phyloP scores from a whole-genome alignment of 106 monocot species.

The Dendrobium chrysotoxum region DNA sequence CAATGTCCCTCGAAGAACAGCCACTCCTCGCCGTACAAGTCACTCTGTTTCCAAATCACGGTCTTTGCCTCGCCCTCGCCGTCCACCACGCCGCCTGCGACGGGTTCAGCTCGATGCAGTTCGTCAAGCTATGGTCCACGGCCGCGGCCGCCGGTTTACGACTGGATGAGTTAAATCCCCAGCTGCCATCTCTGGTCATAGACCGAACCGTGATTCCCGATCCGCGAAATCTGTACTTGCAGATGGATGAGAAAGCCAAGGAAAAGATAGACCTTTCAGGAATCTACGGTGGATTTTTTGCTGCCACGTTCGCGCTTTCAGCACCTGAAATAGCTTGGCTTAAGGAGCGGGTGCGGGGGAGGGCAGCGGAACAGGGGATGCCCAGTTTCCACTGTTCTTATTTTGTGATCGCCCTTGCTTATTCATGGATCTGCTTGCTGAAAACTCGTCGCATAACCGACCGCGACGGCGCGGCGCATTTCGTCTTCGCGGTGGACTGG shows the following conservation, averaged over 20 bases:
- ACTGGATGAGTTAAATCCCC: neutral
- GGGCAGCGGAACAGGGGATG: neutral
- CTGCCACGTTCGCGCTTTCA: slow-evolving; percentile 15
- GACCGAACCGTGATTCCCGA: slow-evolving; percentile 1
- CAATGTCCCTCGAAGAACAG: neutral
- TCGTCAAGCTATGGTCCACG: slow-evolving; percentile 3
- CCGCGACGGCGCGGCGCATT: neutral
- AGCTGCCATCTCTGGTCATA: neutral
- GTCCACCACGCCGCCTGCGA: slow-evolving; percentile 11
- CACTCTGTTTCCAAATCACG: neutral
- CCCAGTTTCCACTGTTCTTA: slow-evolving; percentile 21
- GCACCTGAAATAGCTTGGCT: slow-evolving; percentile 5
- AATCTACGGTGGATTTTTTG: neutral
- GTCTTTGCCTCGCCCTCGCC: neutral
- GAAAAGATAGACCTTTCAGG: neutral
- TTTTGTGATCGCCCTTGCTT: slow-evolving; percentile 13
- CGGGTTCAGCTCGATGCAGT: slow-evolving; percentile 8
- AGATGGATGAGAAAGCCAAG: neutral
- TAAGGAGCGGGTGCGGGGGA: neutral
- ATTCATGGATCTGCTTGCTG: slow-evolving; percentile 21
- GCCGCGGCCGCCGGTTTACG: neutral
- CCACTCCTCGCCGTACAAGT: slow-evolving; percentile 8
- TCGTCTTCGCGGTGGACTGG: slow-evolving; percentile 23
- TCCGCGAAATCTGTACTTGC: neutral
- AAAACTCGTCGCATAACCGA: neutral